A percentile compares a stretch with the other conserved stretches of the same genome.
Evolutionary conservation across 768 basidiomycete species (phyloP).

Genomic region (Termitomyces sp.): DNA sequence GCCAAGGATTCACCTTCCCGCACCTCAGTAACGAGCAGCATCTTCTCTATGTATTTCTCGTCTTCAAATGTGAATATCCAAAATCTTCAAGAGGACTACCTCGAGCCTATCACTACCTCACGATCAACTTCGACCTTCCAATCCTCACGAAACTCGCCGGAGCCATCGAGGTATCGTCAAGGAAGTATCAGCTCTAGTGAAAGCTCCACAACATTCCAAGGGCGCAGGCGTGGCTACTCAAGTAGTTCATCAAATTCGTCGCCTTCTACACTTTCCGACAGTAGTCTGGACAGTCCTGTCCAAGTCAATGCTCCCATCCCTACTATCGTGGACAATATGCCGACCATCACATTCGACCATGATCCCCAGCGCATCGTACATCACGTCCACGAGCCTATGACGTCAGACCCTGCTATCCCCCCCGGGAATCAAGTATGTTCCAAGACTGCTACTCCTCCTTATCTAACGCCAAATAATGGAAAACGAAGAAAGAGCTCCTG

Average conservation of each 20-base stretch:
- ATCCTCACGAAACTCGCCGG: not conserved
- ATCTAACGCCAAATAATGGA: conserved; percentile 4
- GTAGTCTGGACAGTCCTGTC: conserved; percentile 25
- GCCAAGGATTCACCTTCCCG: conserved; percentile 22
- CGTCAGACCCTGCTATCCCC: conserved; percentile 37
- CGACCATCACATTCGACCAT: conserved; percentile 34
- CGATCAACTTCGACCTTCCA: conserved; percentile 12
- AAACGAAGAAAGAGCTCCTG: conserved; percentile 9
- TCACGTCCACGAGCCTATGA: conserved; percentile 19
- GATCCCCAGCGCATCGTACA: conserved; percentile 28
- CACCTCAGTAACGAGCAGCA: conserved; percentile 45
- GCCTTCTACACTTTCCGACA: conserved; percentile 33
- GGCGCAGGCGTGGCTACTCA: conserved; percentile 31
- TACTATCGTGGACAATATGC: conserved; percentile 29
- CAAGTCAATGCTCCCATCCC: conserved; percentile 21
- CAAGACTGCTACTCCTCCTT: conserved; percentile 5
- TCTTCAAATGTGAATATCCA: conserved; percentile 27
- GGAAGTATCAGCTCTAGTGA: conserved; percentile 15
- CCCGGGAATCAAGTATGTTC: conserved; percentile 39
- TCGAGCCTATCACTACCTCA: conserved; percentile 11
- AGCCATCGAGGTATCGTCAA: conserved; percentile 9
- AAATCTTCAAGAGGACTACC: conserved; percentile 12
- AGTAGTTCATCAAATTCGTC: conserved; percentile 36
- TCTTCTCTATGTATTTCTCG: conserved; percentile 57
- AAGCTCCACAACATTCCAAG: conserved; percentile 10